A percentile compares a stretch with the other conserved stretches of the same genome.
Evolutionary conservation across 768 basidiomycete species (phyloP).

Genomic region (Antrodiella citrinella): DNA sequence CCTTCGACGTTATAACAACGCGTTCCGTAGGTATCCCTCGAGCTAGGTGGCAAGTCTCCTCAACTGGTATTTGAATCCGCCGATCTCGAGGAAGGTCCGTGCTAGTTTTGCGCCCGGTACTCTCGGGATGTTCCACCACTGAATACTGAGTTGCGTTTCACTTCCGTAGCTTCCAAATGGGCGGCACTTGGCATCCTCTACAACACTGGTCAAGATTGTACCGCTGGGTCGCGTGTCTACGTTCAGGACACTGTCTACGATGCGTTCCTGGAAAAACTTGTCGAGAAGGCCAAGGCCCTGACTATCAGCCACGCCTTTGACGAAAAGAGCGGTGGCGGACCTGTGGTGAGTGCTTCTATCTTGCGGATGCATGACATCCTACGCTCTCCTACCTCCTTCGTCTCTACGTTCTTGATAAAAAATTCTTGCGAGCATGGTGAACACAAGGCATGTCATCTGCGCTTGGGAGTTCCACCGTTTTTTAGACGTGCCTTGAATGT

Average conservation of each 20-base stretch:
- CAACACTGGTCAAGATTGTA: slow-evolving; percentile 91
- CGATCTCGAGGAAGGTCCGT: slow-evolving; percentile 75
- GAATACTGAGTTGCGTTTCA: background rate
- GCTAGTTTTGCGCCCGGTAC: background rate
- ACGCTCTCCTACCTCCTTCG: too few relatives aligned
- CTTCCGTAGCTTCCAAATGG: slow-evolving; percentile 66
- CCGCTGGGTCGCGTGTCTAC: slow-evolving; percentile 84
- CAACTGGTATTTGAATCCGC: slow-evolving; percentile 87
- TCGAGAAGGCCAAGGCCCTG: slow-evolving; percentile 58
- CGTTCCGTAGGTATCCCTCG: slow-evolving; percentile 63
- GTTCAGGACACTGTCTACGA: slow-evolving; percentile 87
- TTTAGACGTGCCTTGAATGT: too few relatives aligned
- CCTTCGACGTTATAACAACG: background rate
- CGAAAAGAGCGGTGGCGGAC: slow-evolving; percentile 67
- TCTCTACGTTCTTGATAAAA: too few relatives aligned
- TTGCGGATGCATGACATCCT: too few relatives aligned
- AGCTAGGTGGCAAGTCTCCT: slow-evolving; percentile 91
- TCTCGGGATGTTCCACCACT: background rate
- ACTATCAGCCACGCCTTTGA: slow-evolving; percentile 80
- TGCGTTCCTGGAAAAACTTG: slow-evolving; percentile 63
- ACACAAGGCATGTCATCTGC: too few relatives aligned
- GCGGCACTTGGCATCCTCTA: slow-evolving; percentile 79
- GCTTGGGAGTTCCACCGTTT: too few relatives aligned
- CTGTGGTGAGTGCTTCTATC: slow-evolving; percentile 51
- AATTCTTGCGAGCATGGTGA: too few relatives aligned